A percentile compares a stretch with the other conserved stretches of the same genome.
Evolutionary conservation across 1,139 yeast species (phyloP).

Genomic region (Saccharomyces hybrid): DNA sequence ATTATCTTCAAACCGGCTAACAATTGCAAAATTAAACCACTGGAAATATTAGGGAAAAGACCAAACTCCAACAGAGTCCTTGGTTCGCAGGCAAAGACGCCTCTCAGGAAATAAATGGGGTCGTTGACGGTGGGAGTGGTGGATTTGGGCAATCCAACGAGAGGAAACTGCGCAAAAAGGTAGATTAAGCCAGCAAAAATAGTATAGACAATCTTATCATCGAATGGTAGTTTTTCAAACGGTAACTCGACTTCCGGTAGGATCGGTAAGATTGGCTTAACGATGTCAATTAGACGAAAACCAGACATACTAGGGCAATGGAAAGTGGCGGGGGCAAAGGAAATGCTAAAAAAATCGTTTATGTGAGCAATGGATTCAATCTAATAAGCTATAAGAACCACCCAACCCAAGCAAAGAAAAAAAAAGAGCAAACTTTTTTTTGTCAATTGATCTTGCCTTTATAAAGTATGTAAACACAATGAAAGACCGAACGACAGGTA

Average conservation of each 20-base stretch:
- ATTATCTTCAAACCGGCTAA: slow-evolving; percentile 66
- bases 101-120: slow-evolving; percentile 65
- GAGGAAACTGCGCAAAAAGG: slow-evolving; percentile 58
- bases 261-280: slow-evolving; percentile 71
- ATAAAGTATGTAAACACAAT: neutral
- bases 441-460: slow-evolving; percentile 1
- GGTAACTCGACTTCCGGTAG: slow-evolving; percentile 83
- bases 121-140: slow-evolving; percentile 45
- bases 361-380: neutral
- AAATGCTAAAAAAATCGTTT: neutral
- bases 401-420: slow-evolving; percentile 1
- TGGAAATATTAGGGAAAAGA: slow-evolving; percentile 54
- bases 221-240: slow-evolving; percentile 54
- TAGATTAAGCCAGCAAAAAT: slow-evolving; percentile 61
- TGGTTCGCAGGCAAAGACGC: slow-evolving; percentile 70
- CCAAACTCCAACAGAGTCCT: slow-evolving; percentile 74
- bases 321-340: neutral
- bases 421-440: neutral
- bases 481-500: no score
- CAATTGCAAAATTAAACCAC: slow-evolving; percentile 75
- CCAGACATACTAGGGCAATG: neutral
- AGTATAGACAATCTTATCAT: slow-evolving; percentile 78
- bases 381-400: neutral
- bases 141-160: slow-evolving; percentile 67
- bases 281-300: slow-evolving; percentile 73